phyloP scores from a whole-genome alignment of 345 rosid species.

The Melaleuca quinquenervia region DNA sequence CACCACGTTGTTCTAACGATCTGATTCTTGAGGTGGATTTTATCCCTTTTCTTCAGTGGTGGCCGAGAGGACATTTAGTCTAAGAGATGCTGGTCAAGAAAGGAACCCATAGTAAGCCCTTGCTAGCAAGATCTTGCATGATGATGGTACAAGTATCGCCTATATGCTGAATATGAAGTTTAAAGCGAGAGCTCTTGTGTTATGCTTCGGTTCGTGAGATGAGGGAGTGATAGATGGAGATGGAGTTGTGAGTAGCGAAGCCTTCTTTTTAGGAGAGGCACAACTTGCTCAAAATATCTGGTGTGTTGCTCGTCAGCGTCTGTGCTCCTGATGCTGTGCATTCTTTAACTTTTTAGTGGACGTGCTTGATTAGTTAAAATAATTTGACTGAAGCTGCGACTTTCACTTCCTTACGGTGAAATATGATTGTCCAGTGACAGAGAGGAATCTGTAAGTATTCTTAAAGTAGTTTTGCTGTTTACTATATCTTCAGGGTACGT shows the following conservation, averaged over 20 bases:
- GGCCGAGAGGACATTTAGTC: neutral
- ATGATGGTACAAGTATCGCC: neutral
- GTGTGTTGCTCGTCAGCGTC: neutral
- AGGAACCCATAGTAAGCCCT: neutral
- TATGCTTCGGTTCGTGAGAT: neutral
- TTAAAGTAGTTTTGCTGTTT: neutral
- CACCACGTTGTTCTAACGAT: neutral
- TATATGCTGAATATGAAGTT: neutral
- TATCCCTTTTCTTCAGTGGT: neutral
- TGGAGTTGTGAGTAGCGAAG: neutral
- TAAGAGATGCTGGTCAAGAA: neutral
- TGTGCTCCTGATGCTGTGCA: neutral
- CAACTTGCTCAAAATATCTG: neutral
- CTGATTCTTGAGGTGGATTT: neutral
- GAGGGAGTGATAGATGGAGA: neutral
- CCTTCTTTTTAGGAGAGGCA: neutral
- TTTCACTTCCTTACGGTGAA: neutral
- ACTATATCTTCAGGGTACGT: neutral
- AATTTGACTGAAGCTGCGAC: neutral
- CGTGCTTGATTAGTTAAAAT: neutral
- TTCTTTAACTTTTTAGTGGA: neutral
- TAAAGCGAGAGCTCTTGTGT: neutral
- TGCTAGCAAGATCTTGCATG: neutral
- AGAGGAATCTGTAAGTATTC: neutral
- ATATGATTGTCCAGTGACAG: neutral